Percentiles rank a stretch among this genome's conserved stretches.
These are phyloP conservation scores for Eleusine coracana DNA, from an alignment of 176 grass and related monocot genomes.

Conservation along the genomic window DNA sequence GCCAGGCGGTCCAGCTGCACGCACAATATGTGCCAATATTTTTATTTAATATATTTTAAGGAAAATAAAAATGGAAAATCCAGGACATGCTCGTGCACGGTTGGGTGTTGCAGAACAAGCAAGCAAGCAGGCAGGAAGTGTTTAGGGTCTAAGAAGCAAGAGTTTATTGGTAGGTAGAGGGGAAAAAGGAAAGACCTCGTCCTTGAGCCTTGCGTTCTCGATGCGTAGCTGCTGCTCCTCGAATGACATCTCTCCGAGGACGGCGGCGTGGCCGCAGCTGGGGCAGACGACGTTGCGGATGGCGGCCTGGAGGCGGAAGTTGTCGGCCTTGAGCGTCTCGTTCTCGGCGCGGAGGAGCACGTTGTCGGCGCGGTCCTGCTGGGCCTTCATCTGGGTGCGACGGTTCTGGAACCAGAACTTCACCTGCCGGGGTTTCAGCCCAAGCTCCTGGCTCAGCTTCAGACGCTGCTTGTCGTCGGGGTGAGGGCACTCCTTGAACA, in stretches of 20 bases:
- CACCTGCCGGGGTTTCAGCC: slow-evolving; percentile 88
- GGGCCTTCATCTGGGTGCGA: slow-evolving; percentile 98
- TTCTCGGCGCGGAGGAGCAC: slow-evolving; percentile 83
- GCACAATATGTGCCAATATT: background rate
- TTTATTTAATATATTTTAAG: background rate
- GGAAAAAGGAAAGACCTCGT: slow-evolving; percentile 57
- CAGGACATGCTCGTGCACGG: background rate
- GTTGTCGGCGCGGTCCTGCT: slow-evolving; percentile 93
- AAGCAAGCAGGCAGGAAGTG: background rate
- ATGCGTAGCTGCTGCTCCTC: slow-evolving; percentile 95
- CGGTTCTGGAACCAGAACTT: slow-evolving; percentile 99
- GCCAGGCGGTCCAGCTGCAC: slow-evolving; percentile 86
- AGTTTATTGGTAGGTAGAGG: background rate
- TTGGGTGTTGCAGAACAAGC: background rate
- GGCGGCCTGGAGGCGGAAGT: slow-evolving; percentile 86
- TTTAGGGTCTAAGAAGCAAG: slow-evolving; percentile 21
- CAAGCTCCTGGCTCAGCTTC: slow-evolving; percentile 95
- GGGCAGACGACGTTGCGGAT: slow-evolving; percentile 91
- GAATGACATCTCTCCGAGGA: slow-evolving; percentile 85
- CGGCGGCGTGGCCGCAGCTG: slow-evolving; percentile 85
- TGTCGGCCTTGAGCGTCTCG: slow-evolving; percentile 88
- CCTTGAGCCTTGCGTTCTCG: slow-evolving; percentile 92
- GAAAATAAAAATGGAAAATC: background rate
- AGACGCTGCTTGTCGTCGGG: slow-evolving; percentile 97
- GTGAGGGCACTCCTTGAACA: slow-evolving; percentile 99